A percentile compares a stretch with the other conserved stretches of the same genome.
Evolutionary conservation across 1,139 yeast species (phyloP).

Genomic region (Kodamaea arcana): DNA sequence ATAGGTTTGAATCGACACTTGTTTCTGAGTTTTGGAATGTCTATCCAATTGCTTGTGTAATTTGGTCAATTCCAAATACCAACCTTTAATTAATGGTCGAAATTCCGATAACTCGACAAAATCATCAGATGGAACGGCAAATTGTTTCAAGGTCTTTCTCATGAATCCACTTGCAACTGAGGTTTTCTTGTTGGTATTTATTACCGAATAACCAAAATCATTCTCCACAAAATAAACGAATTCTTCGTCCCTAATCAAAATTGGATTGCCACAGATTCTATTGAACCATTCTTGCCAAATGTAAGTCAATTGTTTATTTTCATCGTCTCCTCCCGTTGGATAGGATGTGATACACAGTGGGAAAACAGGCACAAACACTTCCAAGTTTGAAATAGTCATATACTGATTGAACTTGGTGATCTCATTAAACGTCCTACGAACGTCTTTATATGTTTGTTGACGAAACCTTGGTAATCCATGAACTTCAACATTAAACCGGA

Average conservation of each 20-base stretch:
- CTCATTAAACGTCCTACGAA: constrained; percentile 80
- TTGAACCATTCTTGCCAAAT: constrained; percentile 86
- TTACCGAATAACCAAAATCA: constrained; percentile 77
- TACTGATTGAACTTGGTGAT: constrained; percentile 73
- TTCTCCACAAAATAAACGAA: constrained; percentile 83
- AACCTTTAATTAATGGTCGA: constrained; percentile 77
- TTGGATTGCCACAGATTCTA: constrained; percentile 68
- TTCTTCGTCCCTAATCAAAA: constrained; percentile 82
- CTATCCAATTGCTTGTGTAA: constrained; percentile 53
- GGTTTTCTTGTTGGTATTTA: constrained; percentile 49
- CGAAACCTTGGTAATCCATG: constrained; percentile 70
- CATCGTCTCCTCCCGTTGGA: constrained; percentile 83
- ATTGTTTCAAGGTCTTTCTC: constrained; percentile 85
- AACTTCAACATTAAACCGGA: constrained; percentile 38
- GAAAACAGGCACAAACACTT: constrained; percentile 87
- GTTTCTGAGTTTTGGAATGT: constrained; percentile 51
- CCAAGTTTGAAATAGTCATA: constrained; percentile 75
- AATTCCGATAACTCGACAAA: constrained; percentile 75
- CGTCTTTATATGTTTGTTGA: constrained; percentile 63
- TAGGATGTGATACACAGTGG: constrained; percentile 74
- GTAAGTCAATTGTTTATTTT: constrained; percentile 50
- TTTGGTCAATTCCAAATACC: constrained; percentile 60
- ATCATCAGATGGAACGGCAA: constrained; percentile 89
- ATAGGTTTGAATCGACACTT: constrained; percentile 52
- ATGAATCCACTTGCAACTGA: constrained; percentile 78